A percentile compares a stretch with the other conserved stretches of the same genome.
Evolutionary conservation across 148 eudicot genomes (phyloP).

Genomic region (Camellia japonica): DNA sequence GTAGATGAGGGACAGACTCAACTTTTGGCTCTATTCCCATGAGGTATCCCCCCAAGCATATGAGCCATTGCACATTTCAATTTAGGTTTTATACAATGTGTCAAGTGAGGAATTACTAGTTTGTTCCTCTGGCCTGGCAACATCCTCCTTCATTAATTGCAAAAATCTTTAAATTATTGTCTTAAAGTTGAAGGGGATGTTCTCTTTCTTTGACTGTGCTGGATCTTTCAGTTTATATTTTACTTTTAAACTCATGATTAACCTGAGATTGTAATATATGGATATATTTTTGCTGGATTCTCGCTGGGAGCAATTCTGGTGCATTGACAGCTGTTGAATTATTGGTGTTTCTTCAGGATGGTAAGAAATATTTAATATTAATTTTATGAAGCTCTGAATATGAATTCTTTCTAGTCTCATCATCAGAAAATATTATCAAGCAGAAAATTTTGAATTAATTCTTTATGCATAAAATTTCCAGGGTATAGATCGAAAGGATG

Average conservation of each 20-base stretch:
- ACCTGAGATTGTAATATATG: constrained; percentile 4
- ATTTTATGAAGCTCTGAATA: constrained; percentile 7
- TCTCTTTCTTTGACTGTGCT: neutral
- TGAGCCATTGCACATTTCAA: neutral
- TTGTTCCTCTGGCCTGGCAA: neutral
- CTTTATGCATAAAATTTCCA: constrained; percentile 25
- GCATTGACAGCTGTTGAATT: constrained; percentile 31
- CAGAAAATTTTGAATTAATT: neutral
- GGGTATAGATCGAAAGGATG: constrained; percentile 97
- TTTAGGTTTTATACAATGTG: neutral
- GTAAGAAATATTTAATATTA: constrained; percentile 40
- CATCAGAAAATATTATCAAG: neutral
- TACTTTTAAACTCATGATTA: constrained; percentile 10
- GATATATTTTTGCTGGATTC: constrained; percentile 21
- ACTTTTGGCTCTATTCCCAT: neutral
- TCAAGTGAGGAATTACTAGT: neutral
- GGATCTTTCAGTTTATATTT: neutral
- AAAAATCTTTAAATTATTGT: neutral
- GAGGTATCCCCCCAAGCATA: neutral
- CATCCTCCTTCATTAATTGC: neutral
- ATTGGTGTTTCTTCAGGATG: constrained; percentile 60
- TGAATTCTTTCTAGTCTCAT: neutral
- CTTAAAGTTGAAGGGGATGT: neutral
- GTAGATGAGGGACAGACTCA: neutral
- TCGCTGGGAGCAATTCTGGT: constrained; percentile 44